Conservation (phyloP, 768 basidiomycete genomes). For the Termitomyces sp. region DNA sequence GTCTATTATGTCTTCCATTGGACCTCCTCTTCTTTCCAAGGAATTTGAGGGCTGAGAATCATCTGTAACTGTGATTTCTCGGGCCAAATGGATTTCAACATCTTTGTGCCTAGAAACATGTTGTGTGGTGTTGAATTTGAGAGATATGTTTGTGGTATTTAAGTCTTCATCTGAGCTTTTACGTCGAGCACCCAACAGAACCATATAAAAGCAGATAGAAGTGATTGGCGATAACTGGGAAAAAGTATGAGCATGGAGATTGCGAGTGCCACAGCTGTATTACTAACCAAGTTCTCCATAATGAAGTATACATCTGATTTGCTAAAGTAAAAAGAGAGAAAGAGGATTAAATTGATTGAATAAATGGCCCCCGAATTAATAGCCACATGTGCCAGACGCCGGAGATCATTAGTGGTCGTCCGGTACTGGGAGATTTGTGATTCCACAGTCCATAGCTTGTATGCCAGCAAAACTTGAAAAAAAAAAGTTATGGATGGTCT, state of each 20-base stretch:
- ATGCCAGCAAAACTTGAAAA: too few relatives aligned
- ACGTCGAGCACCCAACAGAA: not conserved
- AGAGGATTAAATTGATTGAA: too few relatives aligned
- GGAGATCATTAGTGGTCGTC: too few relatives aligned
- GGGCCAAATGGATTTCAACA: not conserved
- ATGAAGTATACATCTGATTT: too few relatives aligned
- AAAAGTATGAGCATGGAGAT: not conserved
- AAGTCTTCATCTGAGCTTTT: not conserved
- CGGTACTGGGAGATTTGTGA: too few relatives aligned
- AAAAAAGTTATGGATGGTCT: too few relatives aligned
- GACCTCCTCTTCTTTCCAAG: not conserved
- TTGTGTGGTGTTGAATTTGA: not conserved
- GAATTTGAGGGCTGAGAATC: not conserved
- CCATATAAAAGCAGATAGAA: slow-evolving; percentile 2
- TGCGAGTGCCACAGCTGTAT: not conserved
- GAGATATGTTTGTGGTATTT: not conserved
- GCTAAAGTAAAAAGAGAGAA: too few relatives aligned
- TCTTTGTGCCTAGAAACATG: not conserved
- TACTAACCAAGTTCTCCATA: not conserved
- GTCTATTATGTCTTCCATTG: not conserved
- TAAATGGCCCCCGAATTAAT: too few relatives aligned
- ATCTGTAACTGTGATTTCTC: not conserved
- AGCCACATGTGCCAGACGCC: too few relatives aligned
- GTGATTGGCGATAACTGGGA: not conserved
- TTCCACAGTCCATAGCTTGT: too few relatives aligned